Base-by-base conservation (phyloP, 73 alveolate species). In the Paraurostyla sp. region DNA sequence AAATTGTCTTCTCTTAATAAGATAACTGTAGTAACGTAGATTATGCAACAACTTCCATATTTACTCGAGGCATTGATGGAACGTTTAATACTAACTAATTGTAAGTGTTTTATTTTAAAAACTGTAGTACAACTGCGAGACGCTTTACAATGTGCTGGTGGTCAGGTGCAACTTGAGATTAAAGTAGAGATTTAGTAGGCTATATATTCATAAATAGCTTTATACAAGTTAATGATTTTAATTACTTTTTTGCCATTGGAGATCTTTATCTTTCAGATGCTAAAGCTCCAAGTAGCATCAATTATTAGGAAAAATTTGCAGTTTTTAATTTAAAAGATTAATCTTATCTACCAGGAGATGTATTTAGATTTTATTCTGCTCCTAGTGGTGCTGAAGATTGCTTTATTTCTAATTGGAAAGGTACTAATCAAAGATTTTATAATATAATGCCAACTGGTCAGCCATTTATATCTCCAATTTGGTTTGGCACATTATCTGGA, bases 151-250 rank as follows among this genome's bases (percentile, higher is more conserved):
- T 65, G 7, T 65, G 82, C 38, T 65, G 82, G 82, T 6, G 41
- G 41, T 65, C 82, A 38, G 16, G 60, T 38, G 82, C 58, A 45
- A 56, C 71, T 13, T 20, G 76, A 52, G 80, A 32, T n/a, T 29
- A 9, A n/a, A n/a, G n/a, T n/a, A n/a, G n/a, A n/a, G 22, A 51
- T 4, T 36, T 43, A 51, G 4, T 11, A 35, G 6, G 87, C 65
- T 75, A 49, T n/a, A 46, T 11, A 73, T 32, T 20, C 51, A 35
- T 32, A 32, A 50, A 23, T 32, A 54, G 78, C 50, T 40, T 29
- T 78, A 41, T 78, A 32, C 49, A 78, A 38, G 78, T 78, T 25
- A 78, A 78, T 78, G 80, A 54, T 33, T n/a, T n/a, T 54, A 32
- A 78, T 38, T 78, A 78, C 30, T 78, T 7, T 15, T 18, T 33